Base-by-base conservation (phyloP, 2,329 filamentous ascomycete species). In the Alternaria conjuncta region DNA sequence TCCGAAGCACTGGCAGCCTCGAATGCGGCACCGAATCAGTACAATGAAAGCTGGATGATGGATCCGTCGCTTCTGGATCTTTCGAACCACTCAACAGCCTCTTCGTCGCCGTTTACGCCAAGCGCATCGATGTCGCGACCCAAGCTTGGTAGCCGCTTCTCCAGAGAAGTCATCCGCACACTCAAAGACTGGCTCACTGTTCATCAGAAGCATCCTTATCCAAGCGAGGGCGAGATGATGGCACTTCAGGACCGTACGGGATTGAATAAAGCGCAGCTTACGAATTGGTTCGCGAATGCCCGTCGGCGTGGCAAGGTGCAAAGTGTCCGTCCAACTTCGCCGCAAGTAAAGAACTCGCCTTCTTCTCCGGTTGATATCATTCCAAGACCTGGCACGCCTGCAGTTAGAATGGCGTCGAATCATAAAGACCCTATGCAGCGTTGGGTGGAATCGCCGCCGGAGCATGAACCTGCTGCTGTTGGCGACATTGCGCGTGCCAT, bases 281-380 rank as follows among this genome's bases (percentile, higher is more conserved):
- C 68, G 5, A 76, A 74, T 9, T 76, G 74, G 74, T 74, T 76
- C 20, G 72, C 73, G 6, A 76, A 76, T 32, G 70, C 74, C 3
- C 68, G 73, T 53, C 68, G 74, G 4, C 67, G 74, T 13, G 71
- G 66, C 20, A 72, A 74, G 18, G 58, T 71, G 23, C 68, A 68
- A 25, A 63, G 41, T 28, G 57, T 59, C 25, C 61, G 45, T 9
- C 57, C 64, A n/a, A 56, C 47, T 12, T 63, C 57, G 36, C 61
- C 67, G 2, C 61, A 66, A 61, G 60, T 56, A 8, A 59, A 44
- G 7, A 57, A 54, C 23, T 51, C 53, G 9, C 51, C 65, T 2
- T 55, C 59, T 9, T 46, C 46, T 25, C 67, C 72, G 10, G 62
- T 74, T 15, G 70, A 74, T 15, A 74, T 75, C 15, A 70, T 70